These are phyloP conservation scores for Aspergillus haitiensis DNA, from an alignment of 495 filamentous ascomycete species.

Conservation along the genomic window DNA sequence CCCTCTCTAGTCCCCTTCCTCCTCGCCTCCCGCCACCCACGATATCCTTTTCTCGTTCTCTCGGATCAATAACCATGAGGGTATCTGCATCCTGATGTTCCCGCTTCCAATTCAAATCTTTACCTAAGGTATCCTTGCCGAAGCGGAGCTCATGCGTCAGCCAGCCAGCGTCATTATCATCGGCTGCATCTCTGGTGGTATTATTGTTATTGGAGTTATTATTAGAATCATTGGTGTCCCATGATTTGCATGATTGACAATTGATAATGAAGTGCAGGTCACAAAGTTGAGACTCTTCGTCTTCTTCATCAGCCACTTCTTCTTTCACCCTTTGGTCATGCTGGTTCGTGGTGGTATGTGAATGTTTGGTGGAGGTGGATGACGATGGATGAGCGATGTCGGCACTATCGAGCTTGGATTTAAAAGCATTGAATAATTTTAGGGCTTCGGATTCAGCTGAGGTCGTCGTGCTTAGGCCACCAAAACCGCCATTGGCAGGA, in stretches of 20 bases:
- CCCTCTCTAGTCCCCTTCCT: conserved; percentile 34
- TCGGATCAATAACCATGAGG: conserved; percentile 90
- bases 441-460: conserved; percentile 62
- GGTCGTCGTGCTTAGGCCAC: conserved; percentile 19
- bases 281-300: conserved; percentile 72
- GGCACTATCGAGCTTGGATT: conserved; percentile 68
- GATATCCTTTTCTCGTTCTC: conserved; percentile 77
- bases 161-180: conserved; percentile 66
- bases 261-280: conserved; percentile 91
- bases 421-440: conserved; percentile 72
- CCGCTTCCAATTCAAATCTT: conserved; percentile 86
- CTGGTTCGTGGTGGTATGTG: background rate
- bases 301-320: conserved; percentile 39
- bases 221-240: conserved; percentile 49
- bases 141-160: conserved; percentile 76
- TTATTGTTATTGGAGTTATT: conserved; percentile 1
- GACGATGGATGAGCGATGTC: conserved; percentile 29
- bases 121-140: conserved; percentile 85
- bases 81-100: conserved; percentile 86
- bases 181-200: conserved; percentile 46
- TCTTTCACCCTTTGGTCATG: conserved; percentile 34
- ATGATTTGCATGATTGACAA: conserved; percentile 85
- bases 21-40: conserved; percentile 20
- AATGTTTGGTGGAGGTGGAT: conserved; percentile 22
- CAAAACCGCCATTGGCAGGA: conserved; percentile 26